These are phyloP conservation scores for Thamnidium elegans DNA, from an alignment of 192 early-diverging fungal species.

Conservation along the genomic window DNA sequence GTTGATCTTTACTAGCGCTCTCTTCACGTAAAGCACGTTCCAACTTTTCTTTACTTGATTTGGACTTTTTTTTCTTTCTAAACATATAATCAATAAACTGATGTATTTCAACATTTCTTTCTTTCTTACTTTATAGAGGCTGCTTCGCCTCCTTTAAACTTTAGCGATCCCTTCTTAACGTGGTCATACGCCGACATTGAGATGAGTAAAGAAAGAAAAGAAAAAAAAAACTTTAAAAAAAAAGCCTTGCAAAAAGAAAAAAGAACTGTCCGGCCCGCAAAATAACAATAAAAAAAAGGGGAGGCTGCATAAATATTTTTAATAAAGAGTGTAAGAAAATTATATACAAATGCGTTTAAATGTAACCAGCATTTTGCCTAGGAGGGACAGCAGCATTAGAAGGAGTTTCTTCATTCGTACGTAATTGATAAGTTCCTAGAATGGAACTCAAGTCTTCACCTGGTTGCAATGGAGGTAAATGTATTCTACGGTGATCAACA, in stretches of 20 bases:
- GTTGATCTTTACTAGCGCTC: conserved; percentile 25
- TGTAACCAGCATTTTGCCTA: conserved; percentile 26
- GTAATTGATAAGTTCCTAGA: conserved; percentile 1
- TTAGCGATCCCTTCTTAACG: conserved; percentile 59
- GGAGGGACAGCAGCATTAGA: conserved; percentile 17
- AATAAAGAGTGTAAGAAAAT: too few relatives aligned
- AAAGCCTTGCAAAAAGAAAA: too few relatives aligned
- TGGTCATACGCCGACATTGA: conserved; percentile 42
- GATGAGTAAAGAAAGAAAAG: too few relatives aligned
- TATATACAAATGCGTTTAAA: conserved; percentile 4
- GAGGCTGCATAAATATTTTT: too few relatives aligned
- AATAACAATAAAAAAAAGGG: too few relatives aligned
- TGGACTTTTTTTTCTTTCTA: conserved; percentile 47
- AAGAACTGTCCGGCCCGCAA: too few relatives aligned
- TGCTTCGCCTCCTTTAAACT: conserved; percentile 56
- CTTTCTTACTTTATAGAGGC: conserved; percentile 51
- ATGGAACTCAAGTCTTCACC: background rate
- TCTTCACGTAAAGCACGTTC: conserved; percentile 29
- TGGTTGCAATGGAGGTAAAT: conserved; percentile 13
- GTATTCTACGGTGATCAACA: conserved; percentile 2
- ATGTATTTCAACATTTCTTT: background rate
- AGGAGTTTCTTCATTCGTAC: background rate
- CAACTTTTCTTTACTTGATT: conserved; percentile 44
- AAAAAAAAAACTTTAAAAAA: too few relatives aligned
- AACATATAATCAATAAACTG: conserved; percentile 4